Percentiles rank a stretch among this genome's conserved stretches.
These are phyloP conservation scores for Teratosphaeria zuluensis DNA, from an alignment of 2,329 filamentous ascomycete species.

Conservation along the genomic window DNA sequence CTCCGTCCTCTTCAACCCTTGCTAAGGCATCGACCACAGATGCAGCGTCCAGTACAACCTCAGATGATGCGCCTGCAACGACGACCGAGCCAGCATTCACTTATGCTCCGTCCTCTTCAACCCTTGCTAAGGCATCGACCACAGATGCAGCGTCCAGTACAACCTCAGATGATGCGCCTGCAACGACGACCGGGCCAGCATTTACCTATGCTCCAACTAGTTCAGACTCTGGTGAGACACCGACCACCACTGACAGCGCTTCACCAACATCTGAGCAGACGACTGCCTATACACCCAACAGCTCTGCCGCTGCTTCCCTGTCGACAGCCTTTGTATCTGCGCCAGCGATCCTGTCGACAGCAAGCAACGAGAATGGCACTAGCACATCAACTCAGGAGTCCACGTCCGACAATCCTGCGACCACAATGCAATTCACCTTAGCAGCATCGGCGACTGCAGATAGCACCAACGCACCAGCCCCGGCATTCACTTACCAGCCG, in stretches of 20 bases:
- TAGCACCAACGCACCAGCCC: background rate
- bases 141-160: background rate
- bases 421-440: background rate
- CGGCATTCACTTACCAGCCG: background rate
- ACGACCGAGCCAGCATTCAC: background rate
- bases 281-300: background rate
- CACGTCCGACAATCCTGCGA: background rate
- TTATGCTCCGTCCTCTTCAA: background rate
- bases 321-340: background rate
- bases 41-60: background rate
- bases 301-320: background rate
- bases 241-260: background rate
- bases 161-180: background rate
- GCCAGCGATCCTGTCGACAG: background rate
- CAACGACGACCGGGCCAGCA: background rate
- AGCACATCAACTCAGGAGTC: background rate
- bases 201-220: background rate
- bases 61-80: background rate
- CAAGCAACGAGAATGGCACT: background rate
- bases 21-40: background rate
- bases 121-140: background rate
- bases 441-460: background rate
- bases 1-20: background rate
- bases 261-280: background rate
- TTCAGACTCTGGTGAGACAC: background rate